A percentile compares a stretch with the other conserved stretches of the same genome.
Evolutionary conservation across 805 yeast genomes (phyloP).

Genomic region (Saccharomycopsis javanensis): DNA sequence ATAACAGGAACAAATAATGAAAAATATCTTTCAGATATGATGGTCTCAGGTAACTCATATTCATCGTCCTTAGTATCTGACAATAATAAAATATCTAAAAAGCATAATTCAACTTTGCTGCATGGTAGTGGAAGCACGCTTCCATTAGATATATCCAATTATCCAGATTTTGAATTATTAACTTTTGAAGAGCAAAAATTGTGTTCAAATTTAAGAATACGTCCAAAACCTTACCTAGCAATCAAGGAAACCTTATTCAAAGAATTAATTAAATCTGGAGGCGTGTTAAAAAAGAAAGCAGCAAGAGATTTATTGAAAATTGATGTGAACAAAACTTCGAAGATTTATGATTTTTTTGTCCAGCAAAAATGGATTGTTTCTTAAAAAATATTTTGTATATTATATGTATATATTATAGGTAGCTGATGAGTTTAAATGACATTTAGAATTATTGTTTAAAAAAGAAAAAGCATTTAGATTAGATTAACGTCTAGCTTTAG

Average conservation of each 20-base stretch:
- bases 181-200: constrained; percentile 82
- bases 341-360: constrained; percentile 86
- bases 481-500: no score
- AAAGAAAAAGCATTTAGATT: not conserved
- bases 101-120: constrained; percentile 31
- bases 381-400: not conserved
- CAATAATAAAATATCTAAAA: constrained; percentile 6
- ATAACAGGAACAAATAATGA: constrained; percentile 4
- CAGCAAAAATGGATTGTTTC: constrained; percentile 74
- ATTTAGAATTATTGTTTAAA: no score
- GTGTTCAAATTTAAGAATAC: constrained; percentile 72
- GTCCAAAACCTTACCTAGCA: constrained; percentile 91
- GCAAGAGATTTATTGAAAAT: constrained; percentile 79
- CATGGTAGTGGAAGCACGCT: constrained; percentile 22
- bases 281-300: constrained; percentile 68
- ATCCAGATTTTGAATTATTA: constrained; percentile 73
- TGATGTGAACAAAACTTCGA: constrained; percentile 77
- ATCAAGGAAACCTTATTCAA: constrained; percentile 84
- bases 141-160: constrained; percentile 60
- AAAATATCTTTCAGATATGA: not conserved
- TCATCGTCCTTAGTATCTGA: not conserved
- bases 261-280: constrained; percentile 79
- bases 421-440: no score
- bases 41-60: not conserved
- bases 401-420: not conserved